Evolutionary conservation across 2,329 filamentous ascomycete genomes (phyloP).

Genomic region (Bipolaris cookei): DNA sequence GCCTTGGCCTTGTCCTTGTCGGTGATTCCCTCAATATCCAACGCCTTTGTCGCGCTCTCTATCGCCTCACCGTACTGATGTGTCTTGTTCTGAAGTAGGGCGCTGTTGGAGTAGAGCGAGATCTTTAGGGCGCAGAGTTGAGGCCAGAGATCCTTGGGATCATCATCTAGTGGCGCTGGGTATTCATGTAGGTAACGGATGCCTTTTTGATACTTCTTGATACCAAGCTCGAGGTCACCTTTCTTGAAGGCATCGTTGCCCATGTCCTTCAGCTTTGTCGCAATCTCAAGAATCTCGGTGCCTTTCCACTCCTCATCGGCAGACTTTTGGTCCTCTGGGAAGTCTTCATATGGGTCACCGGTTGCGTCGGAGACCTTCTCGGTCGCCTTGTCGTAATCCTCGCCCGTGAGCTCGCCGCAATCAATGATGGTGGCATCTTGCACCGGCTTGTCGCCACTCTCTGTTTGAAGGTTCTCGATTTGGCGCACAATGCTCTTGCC

Average conservation of each 20-base stretch:
- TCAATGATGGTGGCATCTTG: slow-evolving; percentile 69
- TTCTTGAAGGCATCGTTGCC: slow-evolving; percentile 93
- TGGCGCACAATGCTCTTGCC: slow-evolving; percentile 91
- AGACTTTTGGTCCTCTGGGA: slow-evolving; percentile 78
- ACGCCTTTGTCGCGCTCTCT: slow-evolving; percentile 73
- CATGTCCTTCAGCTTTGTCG: slow-evolving; percentile 83
- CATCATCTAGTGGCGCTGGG: slow-evolving; percentile 70
- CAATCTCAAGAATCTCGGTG: slow-evolving; percentile 75
- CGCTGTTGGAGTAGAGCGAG: slow-evolving; percentile 85
- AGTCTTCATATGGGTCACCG: slow-evolving; percentile 94
- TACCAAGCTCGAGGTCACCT: slow-evolving; percentile 70
- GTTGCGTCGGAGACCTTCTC: slow-evolving; percentile 76
- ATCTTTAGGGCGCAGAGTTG: slow-evolving; percentile 79
- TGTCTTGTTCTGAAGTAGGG: slow-evolving; percentile 84
- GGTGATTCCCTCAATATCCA: slow-evolving; percentile 67
- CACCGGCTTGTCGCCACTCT: slow-evolving; percentile 76
- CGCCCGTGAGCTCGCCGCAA: slow-evolving; percentile 83
- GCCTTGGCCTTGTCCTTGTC: slow-evolving; percentile 89
- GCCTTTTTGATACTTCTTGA: slow-evolving; percentile 95
- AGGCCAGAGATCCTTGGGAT: slow-evolving; percentile 69
- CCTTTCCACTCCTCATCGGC: slow-evolving; percentile 67
- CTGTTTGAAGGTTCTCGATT: slow-evolving; percentile 82
- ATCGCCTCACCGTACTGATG: slow-evolving; percentile 72
- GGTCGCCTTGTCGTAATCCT: slow-evolving; percentile 69
- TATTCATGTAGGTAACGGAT: slow-evolving; percentile 88